phyloP scores from a whole-genome alignment of 306 rosid genomes.

The Dalbergia cochinchinensis region DNA sequence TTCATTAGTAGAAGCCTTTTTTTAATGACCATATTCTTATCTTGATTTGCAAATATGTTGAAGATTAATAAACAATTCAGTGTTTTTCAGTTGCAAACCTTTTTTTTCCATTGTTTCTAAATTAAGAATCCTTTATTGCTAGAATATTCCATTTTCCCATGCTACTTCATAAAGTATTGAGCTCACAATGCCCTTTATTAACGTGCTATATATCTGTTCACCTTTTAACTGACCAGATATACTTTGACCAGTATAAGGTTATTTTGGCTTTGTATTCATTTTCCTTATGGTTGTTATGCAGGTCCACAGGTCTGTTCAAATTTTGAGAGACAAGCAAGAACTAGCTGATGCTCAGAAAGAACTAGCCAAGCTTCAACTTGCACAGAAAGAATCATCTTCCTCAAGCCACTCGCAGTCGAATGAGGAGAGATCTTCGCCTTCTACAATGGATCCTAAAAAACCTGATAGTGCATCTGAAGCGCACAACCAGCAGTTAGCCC shows the following conservation, averaged over 20 bases:
- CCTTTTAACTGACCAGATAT: not conserved
- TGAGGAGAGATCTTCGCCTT: slow-evolving; percentile 78
- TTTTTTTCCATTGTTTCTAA: slow-evolving; percentile 14
- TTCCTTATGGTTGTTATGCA: slow-evolving; percentile 46
- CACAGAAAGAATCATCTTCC: slow-evolving; percentile 82
- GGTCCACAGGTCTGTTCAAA: slow-evolving; percentile 98
- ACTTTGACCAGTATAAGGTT: not conserved
- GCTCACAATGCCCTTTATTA: not conserved
- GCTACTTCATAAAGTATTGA: slow-evolving; percentile 9
- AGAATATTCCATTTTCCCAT: slow-evolving; percentile 29
- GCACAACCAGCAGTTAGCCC: slow-evolving; percentile 87
- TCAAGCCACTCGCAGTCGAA: slow-evolving; percentile 74
- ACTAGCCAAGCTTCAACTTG: slow-evolving; percentile 91
- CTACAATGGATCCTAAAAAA: slow-evolving; percentile 65
- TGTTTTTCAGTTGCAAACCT: slow-evolving; percentile 19
- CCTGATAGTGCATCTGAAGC: slow-evolving; percentile 69
- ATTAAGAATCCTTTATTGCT: slow-evolving; percentile 9
- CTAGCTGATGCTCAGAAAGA: slow-evolving; percentile 95
- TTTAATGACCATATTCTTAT: not conserved
- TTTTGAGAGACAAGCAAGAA: slow-evolving; percentile 96
- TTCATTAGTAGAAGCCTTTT: not conserved
- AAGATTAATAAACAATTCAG: not conserved
- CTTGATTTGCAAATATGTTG: not conserved
- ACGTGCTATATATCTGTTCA: not conserved
- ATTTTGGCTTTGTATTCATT: not conserved